A percentile compares a stretch with the other conserved stretches of the same genome.
phyloP scores from a whole-genome alignment of 176 grass and related monocot genomes.

The Oryza glaberrima region DNA sequence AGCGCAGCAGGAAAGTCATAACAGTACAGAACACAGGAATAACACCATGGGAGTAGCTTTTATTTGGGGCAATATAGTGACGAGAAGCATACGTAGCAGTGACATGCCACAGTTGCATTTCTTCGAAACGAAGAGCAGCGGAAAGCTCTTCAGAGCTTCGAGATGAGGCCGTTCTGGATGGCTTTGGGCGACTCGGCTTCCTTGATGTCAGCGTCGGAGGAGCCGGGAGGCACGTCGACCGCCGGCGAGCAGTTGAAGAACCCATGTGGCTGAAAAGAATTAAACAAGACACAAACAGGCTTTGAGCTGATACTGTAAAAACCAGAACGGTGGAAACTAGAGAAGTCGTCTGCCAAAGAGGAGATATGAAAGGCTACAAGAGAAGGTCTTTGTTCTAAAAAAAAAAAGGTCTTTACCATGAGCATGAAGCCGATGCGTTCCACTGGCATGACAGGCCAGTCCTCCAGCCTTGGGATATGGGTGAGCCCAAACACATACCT shows the following conservation, averaged over 20 bases:
- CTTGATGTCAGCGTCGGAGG: constrained; percentile 71
- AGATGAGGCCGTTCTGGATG: constrained; percentile 71
- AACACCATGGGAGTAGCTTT: not conserved
- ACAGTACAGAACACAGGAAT: constrained; percentile 1
- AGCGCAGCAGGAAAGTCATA: not conserved
- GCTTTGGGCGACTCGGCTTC: constrained; percentile 71
- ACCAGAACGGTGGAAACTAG: not conserved
- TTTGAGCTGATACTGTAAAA: not conserved
- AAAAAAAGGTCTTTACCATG: constrained; percentile 58
- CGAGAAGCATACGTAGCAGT: not conserved
- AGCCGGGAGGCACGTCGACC: constrained; percentile 79
- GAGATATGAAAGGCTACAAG: not conserved
- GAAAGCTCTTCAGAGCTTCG: constrained; percentile 71
- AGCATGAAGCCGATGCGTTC: constrained; percentile 98
- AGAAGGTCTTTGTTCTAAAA: too few species aligned
- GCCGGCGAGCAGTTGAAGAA: constrained; percentile 99
- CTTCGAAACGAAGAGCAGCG: not conserved
- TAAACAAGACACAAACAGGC: not conserved
- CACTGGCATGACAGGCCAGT: constrained; percentile 99
- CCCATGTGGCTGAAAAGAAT: constrained; percentile 75
- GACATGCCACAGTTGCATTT: not conserved
- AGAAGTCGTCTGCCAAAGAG: not conserved
- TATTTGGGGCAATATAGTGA: constrained; percentile 20
- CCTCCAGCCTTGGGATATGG: constrained; percentile 96
- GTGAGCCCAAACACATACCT: constrained; percentile 97